These are phyloP conservation scores for Penicillium cinerascens DNA, from an alignment of 495 filamentous ascomycete genomes.

Conservation along the genomic window DNA sequence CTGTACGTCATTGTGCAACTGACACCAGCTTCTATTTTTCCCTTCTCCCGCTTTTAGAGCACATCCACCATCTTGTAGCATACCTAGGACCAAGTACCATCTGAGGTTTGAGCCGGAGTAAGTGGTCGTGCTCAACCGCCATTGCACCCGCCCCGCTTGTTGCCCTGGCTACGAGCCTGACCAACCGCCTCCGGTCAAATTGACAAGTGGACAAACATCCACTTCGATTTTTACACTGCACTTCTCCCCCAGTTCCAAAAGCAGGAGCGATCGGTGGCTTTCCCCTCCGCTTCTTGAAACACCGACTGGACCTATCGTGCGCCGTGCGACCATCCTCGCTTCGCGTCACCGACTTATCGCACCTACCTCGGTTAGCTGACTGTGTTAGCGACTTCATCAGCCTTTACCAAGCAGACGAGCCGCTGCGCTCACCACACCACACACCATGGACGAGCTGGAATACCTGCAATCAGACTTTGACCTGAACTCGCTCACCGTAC, in stretches of 20 bases:
- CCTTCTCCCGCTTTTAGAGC: not conserved
- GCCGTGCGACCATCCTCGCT: constrained; percentile 4
- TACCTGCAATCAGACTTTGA: constrained; percentile 87
- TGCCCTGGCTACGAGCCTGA: constrained; percentile 37
- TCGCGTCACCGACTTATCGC: not conserved
- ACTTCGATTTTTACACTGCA: constrained; percentile 7
- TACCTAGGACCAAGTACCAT: not conserved
- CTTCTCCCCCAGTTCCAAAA: constrained; percentile 14
- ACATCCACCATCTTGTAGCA: not conserved
- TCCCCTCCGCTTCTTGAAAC: constrained; percentile 8
- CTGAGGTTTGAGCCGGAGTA: not conserved
- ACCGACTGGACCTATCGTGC: constrained; percentile 6
- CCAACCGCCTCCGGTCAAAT: constrained; percentile 21
- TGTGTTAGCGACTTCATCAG: constrained; percentile 7
- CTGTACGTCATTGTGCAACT: constrained; percentile 15
- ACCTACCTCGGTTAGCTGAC: constrained; percentile 2
- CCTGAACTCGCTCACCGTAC: constrained; percentile 74
- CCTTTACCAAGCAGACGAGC: not conserved
- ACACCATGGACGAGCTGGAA: constrained; percentile 67
- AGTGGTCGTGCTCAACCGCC: not conserved
- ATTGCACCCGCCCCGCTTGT: constrained; percentile 27
- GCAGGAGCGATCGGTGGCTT: constrained; percentile 23
- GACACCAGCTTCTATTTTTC: not conserved
- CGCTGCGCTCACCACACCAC: constrained; percentile 2
- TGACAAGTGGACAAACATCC: constrained; percentile 29